Evolutionary conservation across 805 yeast genomes (phyloP).

Genomic region (Saccharomycopsis capsularis): DNA sequence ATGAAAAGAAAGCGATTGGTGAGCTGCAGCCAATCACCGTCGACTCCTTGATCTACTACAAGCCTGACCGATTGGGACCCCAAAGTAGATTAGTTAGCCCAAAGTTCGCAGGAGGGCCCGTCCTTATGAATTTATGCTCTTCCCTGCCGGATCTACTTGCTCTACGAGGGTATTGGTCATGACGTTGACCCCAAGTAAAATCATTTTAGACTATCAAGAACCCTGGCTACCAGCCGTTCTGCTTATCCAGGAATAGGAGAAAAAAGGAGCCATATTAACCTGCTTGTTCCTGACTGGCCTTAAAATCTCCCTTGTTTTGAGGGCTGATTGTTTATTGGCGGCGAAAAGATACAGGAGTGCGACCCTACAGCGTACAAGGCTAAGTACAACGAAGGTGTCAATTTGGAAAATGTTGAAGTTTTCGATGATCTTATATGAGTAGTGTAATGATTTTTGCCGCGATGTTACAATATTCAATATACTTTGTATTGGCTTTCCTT

Average conservation of each 20-base stretch:
- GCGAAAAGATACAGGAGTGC: slow-evolving; percentile 15
- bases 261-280: slow-evolving; percentile 36
- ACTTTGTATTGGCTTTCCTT: too few relatives aligned
- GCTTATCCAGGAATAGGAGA: slow-evolving; percentile 33
- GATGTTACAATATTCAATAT: too few relatives aligned
- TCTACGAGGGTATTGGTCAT: slow-evolving; percentile 32
- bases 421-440: too few relatives aligned
- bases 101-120: background rate
- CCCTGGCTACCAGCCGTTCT: slow-evolving; percentile 37
- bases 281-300: slow-evolving; percentile 20
- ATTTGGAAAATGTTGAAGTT: too few relatives aligned
- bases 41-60: background rate
- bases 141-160: slow-evolving; percentile 37
- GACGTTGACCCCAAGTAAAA: slow-evolving; percentile 21
- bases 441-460: too few relatives aligned
- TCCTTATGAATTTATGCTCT: slow-evolving; percentile 49
- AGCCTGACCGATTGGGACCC: background rate
- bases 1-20: background rate
- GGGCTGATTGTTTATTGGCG: slow-evolving; percentile 20
- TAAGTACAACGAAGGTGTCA: slow-evolving; percentile 27
- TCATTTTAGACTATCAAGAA: slow-evolving; percentile 35
- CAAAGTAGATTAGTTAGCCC: background rate
- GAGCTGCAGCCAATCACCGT: background rate
- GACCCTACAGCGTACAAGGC: slow-evolving; percentile 29
- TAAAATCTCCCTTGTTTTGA: slow-evolving; percentile 5